These are phyloP conservation scores for Alternaria tenuissima DNA, from an alignment of 2,329 filamentous ascomycete genomes.

Conservation along the genomic window DNA sequence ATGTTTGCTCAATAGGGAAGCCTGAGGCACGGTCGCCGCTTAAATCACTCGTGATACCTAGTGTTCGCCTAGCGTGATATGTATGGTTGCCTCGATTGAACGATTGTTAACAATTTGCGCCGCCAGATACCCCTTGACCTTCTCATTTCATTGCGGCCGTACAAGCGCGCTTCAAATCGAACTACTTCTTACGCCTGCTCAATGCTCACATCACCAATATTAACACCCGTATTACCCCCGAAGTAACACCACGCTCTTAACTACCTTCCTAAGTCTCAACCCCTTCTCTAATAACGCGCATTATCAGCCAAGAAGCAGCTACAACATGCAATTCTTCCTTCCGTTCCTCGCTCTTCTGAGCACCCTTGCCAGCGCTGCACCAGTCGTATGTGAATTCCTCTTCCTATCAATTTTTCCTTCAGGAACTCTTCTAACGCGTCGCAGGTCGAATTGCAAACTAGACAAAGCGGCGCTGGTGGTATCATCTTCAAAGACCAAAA, in stretches of 20 bases:
- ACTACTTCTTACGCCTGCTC: neutral
- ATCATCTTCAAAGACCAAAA: constrained; percentile 21
- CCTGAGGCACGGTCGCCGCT: neutral
- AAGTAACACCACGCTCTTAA: neutral
- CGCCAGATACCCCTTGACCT: constrained; percentile 68
- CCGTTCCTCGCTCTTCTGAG: constrained; percentile 19
- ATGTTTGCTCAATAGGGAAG: neutral
- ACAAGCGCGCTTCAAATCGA: constrained; percentile 76
- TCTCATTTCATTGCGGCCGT: constrained; percentile 72
- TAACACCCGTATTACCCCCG: neutral
- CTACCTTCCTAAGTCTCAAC: neutral
- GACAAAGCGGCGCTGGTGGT: constrained; percentile 15
- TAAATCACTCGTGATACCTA: neutral
- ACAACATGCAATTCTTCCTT: constrained; percentile 23
- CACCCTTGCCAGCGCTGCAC: constrained; percentile 15
- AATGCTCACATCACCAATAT: neutral
- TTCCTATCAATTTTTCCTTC: neutral
- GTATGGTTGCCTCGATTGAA: neutral
- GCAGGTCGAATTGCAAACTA: neutral
- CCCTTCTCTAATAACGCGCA: neutral
- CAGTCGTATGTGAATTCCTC: constrained; percentile 3
- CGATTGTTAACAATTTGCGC: constrained; percentile 19
- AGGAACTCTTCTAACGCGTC: neutral
- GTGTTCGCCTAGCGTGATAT: neutral
- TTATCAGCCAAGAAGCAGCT: neutral